phyloP scores from a whole-genome alignment of 176 grass and related monocot species.

The Lolium perenne region DNA sequence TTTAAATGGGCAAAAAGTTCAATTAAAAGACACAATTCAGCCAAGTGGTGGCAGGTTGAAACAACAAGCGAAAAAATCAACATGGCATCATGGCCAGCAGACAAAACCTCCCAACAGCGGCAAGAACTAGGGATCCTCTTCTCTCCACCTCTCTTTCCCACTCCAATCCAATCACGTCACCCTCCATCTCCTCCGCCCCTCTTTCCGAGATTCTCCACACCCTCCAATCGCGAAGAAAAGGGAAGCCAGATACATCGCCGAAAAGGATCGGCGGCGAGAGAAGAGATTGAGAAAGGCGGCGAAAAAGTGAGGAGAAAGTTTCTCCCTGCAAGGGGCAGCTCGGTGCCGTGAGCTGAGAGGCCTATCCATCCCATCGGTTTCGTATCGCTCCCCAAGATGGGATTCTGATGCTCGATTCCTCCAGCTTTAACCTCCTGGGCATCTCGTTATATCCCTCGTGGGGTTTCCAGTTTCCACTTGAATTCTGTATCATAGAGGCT shows the following conservation, averaged over 20 bases:
- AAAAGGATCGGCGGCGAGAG: constrained; percentile 46
- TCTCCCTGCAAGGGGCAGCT: constrained; percentile 39
- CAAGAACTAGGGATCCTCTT: constrained; percentile 17
- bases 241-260: constrained; percentile 9
- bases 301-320: not conserved
- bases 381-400: constrained; percentile 38
- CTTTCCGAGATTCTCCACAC: constrained; percentile 56
- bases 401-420: constrained; percentile 59
- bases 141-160: not conserved
- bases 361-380: constrained; percentile 13
- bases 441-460: constrained; percentile 1
- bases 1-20: constrained; percentile 5
- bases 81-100: not conserved
- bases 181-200: constrained; percentile 30
- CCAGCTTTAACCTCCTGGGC: constrained; percentile 16
- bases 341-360: constrained; percentile 13
- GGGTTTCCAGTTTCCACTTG: not conserved
- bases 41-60: constrained; percentile 41
- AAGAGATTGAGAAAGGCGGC: constrained; percentile 6
- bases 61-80: constrained; percentile 10
- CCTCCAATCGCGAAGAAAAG: constrained; percentile 26
- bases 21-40: not conserved
- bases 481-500: not conserved
- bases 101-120: constrained; percentile 24
- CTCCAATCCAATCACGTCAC: constrained; percentile 45